Percentiles rank a stretch among this genome's conserved stretches.
Conservation (phyloP, 2,329 filamentous ascomycete genomes). For the Xylaria sp. region DNA sequence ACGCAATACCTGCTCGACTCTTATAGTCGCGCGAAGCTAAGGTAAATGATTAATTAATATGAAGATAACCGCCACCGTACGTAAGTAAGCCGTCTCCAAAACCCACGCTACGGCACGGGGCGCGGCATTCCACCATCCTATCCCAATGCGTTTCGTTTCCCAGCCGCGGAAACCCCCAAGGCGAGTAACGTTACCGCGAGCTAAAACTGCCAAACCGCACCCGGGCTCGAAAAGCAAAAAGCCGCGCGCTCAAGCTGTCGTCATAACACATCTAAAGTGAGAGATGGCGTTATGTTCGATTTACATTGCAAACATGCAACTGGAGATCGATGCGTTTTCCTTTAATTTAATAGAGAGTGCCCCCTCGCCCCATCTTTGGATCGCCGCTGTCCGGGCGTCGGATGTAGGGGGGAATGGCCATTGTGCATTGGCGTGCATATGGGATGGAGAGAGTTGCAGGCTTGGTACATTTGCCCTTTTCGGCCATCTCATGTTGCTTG, state of each 20-base stretch:
- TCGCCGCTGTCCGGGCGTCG: background rate
- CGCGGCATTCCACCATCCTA: constrained; percentile 11
- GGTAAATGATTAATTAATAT: constrained; percentile 24
- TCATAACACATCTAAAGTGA: no score
- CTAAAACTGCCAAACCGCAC: no score
- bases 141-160: background rate
- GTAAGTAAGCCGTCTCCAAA: constrained; percentile 11
- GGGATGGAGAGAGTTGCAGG: constrained; percentile 19
- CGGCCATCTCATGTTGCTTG: background rate
- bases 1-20: background rate
- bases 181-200: constrained; percentile 22
- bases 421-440: constrained; percentile 8
- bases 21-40: constrained; percentile 15
- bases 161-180: background rate
- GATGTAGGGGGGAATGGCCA: constrained; percentile 4
- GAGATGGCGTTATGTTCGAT: no score
- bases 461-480: constrained; percentile 21
- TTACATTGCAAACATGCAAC: no score
- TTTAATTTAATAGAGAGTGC: background rate
- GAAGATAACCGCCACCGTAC: no score
- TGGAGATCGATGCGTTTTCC: background rate
- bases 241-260: no score
- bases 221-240: no score
- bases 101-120: constrained; percentile 6
- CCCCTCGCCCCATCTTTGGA: background rate